These are phyloP conservation scores for Lanmaoa rubissima DNA, from an alignment of 768 basidiomycete species.

Conservation along the genomic window DNA sequence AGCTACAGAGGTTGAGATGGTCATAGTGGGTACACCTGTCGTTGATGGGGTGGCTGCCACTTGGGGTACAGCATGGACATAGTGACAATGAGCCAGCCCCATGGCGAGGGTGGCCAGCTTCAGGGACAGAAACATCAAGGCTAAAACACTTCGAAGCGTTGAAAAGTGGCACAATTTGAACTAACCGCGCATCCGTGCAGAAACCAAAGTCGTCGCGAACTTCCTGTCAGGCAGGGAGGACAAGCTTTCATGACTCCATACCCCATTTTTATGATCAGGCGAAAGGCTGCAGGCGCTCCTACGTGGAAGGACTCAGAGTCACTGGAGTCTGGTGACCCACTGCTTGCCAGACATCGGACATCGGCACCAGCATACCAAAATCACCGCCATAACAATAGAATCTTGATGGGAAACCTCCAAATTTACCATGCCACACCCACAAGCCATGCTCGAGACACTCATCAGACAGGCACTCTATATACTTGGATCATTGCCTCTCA, in stretches of 20 bases:
- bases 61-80: conserved; percentile 18
- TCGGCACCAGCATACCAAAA: no score
- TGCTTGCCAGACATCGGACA: no score
- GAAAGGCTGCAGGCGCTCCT: neutral
- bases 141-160: neutral
- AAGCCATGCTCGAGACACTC: no score
- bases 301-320: no score
- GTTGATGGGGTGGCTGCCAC: conserved; percentile 5
- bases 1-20: no score
- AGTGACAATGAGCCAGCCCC: conserved; percentile 11
- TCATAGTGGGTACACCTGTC: no score
- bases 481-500: no score
- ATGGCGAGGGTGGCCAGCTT: conserved; percentile 13
- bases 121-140: conserved; percentile 34
- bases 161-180: neutral
- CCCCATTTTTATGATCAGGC: neutral
- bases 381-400: no score
- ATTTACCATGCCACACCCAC: no score
- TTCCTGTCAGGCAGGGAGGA: neutral
- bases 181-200: neutral
- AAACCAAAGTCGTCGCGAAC: neutral
- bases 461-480: no score
- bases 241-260: neutral
- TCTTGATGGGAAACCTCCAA: no score
- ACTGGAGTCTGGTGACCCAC: neutral